phyloP scores from a whole-genome alignment of 2,329 filamentous ascomycete species.

The Spiromastix sp. region DNA sequence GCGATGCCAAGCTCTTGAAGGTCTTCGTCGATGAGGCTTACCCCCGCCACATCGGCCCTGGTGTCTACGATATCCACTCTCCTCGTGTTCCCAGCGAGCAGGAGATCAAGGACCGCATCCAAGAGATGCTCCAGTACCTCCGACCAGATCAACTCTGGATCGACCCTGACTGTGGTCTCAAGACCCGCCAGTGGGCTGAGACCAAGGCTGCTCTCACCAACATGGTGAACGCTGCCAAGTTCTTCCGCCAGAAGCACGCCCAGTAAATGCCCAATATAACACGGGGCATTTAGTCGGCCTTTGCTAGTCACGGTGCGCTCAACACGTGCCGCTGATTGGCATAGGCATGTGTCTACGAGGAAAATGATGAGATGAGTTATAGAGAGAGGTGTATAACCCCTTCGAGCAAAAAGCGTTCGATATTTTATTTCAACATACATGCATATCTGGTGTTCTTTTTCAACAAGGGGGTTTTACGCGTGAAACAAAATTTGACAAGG shows the following conservation, averaged over 20 bases:
- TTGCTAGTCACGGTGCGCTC: slow-evolving; percentile 5
- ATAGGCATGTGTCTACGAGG: too few species aligned
- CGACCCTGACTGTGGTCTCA: slow-evolving; percentile 98
- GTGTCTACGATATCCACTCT: slow-evolving; percentile 99
- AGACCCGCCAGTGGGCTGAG: slow-evolving; percentile 98
- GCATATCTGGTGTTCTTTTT: slow-evolving; percentile 8
- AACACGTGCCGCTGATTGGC: slow-evolving; percentile 5
- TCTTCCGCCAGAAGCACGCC: slow-evolving; percentile 81
- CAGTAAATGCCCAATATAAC: slow-evolving; percentile 33
- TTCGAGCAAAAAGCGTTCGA: too few species aligned
- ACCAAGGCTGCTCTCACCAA: slow-evolving; percentile 92
- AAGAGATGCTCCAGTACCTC: slow-evolving; percentile 96
- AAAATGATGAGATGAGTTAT: too few species aligned
- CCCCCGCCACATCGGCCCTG: slow-evolving; percentile 95
- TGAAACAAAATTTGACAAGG: slow-evolving; percentile 1
- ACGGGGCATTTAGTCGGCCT: too few species aligned
- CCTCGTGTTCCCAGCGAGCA: slow-evolving; percentile 93
- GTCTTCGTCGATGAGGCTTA: slow-evolving; percentile 97
- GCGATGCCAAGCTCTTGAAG: slow-evolving; percentile 95
- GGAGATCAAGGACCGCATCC: slow-evolving; percentile 96
- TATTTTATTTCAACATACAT: slow-evolving; percentile 15
- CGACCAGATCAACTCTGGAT: slow-evolving; percentile 99
- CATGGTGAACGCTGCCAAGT: slow-evolving; percentile 98
- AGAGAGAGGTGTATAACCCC: too few species aligned
- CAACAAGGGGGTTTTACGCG: slow-evolving; percentile 4